phyloP scores from a whole-genome alignment of 2,329 filamentous ascomycete genomes.

The Aspergillus uvarum region DNA sequence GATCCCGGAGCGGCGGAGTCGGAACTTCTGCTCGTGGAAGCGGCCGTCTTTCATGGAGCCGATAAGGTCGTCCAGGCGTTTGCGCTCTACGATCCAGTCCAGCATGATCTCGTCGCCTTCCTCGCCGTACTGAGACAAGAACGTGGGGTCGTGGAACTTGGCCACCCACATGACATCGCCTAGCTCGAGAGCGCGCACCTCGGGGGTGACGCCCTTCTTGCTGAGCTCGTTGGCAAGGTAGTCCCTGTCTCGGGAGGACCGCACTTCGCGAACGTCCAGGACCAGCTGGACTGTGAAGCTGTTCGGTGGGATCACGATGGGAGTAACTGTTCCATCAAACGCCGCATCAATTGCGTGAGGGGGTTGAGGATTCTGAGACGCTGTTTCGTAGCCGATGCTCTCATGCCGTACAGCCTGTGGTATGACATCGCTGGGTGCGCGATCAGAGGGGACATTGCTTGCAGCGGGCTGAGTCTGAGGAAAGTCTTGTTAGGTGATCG shows the following conservation, averaged over 20 bases:
- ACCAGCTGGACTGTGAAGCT: slow-evolving; percentile 72
- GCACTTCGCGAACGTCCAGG: slow-evolving; percentile 72
- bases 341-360: slow-evolving; percentile 7
- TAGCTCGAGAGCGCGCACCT: slow-evolving; percentile 68
- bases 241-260: slow-evolving; percentile 69
- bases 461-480: not conserved
- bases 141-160: slow-evolving; percentile 61
- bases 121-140: slow-evolving; percentile 57
- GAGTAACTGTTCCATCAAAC: slow-evolving; percentile 45
- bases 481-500: not conserved
- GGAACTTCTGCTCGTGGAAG: slow-evolving; percentile 83
- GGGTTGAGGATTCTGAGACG: slow-evolving; percentile 1
- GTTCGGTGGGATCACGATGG: slow-evolving; percentile 62
- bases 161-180: slow-evolving; percentile 80
- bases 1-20: slow-evolving; percentile 69
- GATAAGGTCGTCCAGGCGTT: slow-evolving; percentile 77
- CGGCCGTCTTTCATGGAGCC: slow-evolving; percentile 77
- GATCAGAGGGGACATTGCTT: not conserved
- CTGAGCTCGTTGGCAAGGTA: slow-evolving; percentile 72
- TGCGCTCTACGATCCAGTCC: slow-evolving; percentile 79
- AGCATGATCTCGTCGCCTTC: slow-evolving; percentile 67
- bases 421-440: not conserved
- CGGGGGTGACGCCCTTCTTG: slow-evolving; percentile 64
- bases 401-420: slow-evolving; percentile 7
- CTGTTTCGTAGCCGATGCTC: slow-evolving; percentile 11